Conservation (phyloP, 192 early-diverging fungal genomes). For the Diversispora epigaea region DNA sequence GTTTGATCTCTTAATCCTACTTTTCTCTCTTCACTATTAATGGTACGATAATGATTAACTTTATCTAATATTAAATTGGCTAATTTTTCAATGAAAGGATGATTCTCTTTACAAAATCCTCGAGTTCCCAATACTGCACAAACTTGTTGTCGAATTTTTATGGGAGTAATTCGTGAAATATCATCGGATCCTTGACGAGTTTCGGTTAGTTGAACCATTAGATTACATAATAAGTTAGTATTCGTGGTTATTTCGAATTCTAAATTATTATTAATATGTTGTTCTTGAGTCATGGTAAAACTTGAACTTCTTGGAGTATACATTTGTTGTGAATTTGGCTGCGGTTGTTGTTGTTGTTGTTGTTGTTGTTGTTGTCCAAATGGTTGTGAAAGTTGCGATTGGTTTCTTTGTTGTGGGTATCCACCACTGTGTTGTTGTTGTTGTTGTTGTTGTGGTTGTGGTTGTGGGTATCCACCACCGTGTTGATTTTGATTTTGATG, state of each 20-base stretch:
- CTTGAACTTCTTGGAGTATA: not conserved
- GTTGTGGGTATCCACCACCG: not conserved
- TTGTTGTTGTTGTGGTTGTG: not conserved
- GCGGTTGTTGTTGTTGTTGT: not conserved
- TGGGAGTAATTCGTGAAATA: slow-evolving; percentile 10
- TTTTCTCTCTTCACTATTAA: slow-evolving; percentile 6
- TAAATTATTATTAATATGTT: not conserved
- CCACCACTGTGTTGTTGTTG: not conserved
- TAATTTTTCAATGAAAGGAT: slow-evolving; percentile 23
- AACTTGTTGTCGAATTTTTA: slow-evolving; percentile 31
- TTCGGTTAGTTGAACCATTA: slow-evolving; percentile 1
- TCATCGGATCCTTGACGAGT: slow-evolving; percentile 23
- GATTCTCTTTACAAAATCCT: slow-evolving; percentile 26
- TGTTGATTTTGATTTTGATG: not conserved
- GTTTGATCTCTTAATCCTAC: not conserved
- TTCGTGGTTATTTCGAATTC: not conserved
- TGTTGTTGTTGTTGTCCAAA: not conserved
- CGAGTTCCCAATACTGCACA: slow-evolving; percentile 23
- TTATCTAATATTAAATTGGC: not conserved
- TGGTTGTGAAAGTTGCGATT: not conserved
- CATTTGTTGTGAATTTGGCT: not conserved
- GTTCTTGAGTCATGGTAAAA: not conserved
- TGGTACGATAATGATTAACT: slow-evolving; percentile 2
- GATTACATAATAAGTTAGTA: not conserved
- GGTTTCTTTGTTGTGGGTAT: not conserved